phyloP scores from a whole-genome alignment of 73 alveolate species.

The Paramecium biaurelia region DNA sequence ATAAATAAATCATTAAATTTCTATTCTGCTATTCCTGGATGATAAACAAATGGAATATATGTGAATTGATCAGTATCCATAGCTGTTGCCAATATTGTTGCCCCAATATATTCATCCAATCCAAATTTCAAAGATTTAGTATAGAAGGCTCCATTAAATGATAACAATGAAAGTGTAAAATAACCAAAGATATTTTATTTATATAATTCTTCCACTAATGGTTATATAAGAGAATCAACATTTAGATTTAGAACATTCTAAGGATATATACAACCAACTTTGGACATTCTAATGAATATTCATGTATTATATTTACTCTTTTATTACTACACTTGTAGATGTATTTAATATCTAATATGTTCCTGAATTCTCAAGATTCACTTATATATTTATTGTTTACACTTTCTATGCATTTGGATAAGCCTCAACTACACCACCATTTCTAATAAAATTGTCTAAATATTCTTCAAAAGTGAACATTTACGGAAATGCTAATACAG shows the following conservation, averaged over 20 bases:
- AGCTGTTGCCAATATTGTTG: background rate
- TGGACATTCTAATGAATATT: background rate
- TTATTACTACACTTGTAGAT: background rate
- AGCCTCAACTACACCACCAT: slow-evolving; percentile 49
- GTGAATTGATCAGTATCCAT: slow-evolving; percentile 35
- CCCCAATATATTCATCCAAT: slow-evolving; percentile 1
- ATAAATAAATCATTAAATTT: slow-evolving; percentile 2
- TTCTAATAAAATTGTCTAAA: background rate
- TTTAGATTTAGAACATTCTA: background rate
- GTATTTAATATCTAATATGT: background rate
- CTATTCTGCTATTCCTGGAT: slow-evolving; percentile 43
- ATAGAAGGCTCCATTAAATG: background rate
- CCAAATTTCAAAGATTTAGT: slow-evolving; percentile 42
- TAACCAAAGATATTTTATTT: background rate
- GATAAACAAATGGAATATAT: slow-evolving; percentile 17
- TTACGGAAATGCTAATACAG: slow-evolving; percentile 2
- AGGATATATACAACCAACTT: slow-evolving; percentile 26
- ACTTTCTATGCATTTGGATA: background rate
- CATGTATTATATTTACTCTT: background rate
- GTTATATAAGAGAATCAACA: background rate
- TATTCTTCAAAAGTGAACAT: slow-evolving; percentile 40
- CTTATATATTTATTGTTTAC: background rate
- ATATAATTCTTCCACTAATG: slow-evolving; percentile 11
- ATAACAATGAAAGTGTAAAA: background rate
- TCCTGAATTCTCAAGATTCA: background rate